These are phyloP conservation scores for Neopestalotiopsis rosae DNA, from an alignment of 2,329 filamentous ascomycete species.

Conservation along the genomic window DNA sequence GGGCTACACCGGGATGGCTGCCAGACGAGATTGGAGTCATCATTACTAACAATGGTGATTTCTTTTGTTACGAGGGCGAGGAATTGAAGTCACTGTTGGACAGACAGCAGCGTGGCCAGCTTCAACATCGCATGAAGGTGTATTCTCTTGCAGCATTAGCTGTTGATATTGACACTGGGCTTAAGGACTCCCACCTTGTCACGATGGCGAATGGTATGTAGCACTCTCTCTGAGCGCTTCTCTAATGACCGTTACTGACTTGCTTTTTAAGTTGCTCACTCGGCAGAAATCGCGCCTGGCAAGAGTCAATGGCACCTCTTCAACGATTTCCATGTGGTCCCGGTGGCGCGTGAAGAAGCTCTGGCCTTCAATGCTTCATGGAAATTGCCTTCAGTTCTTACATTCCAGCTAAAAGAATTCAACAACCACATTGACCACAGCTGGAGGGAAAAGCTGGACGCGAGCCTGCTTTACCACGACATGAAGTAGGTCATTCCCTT, in stretches of 20 bases:
- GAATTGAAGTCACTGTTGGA: constrained; percentile 64
- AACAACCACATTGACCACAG: constrained; percentile 83
- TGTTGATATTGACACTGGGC: constrained; percentile 84
- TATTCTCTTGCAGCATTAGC: constrained; percentile 93
- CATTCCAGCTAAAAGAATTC: constrained; percentile 82
- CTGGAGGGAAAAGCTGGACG: constrained; percentile 87
- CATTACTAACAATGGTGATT: constrained; percentile 87
- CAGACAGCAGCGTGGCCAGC: constrained; percentile 73
- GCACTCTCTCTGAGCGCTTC: background rate
- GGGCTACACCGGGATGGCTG: constrained; percentile 89
- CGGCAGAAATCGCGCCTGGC: constrained; percentile 61
- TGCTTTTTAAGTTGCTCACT: constrained; percentile 62
- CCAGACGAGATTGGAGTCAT: constrained; percentile 94
- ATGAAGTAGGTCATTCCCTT: constrained; percentile 46
- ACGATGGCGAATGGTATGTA: constrained; percentile 82
- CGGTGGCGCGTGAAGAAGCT: constrained; percentile 81
- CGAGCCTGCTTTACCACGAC: constrained; percentile 81
- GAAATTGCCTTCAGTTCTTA: constrained; percentile 89
- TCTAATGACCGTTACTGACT: constrained; percentile 29
- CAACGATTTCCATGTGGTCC: constrained; percentile 93
- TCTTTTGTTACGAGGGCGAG: constrained; percentile 93
- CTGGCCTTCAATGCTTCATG: constrained; percentile 87
- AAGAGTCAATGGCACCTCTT: constrained; percentile 91
- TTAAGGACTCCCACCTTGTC: constrained; percentile 89
- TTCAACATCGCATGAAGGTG: constrained; percentile 80